Conservation (phyloP, 768 basidiomycete species). For the Agrocybe pediades region DNA sequence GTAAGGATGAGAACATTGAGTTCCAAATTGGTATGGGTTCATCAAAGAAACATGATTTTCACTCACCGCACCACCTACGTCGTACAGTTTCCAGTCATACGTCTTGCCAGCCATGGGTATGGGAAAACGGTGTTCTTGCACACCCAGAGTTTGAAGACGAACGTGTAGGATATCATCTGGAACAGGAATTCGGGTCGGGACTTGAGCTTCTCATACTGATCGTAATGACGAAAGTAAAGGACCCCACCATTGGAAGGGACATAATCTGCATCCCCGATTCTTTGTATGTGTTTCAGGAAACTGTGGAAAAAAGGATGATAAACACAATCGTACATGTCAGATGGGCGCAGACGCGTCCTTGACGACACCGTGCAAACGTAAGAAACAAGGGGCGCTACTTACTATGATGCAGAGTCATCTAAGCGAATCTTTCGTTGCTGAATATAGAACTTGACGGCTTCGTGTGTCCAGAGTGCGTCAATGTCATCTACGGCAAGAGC, state of each 20-base stretch:
- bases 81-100: slow-evolving; percentile 80
- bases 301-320: slow-evolving; percentile 34
- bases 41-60: background rate
- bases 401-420: slow-evolving; percentile 81
- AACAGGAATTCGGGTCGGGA: background rate
- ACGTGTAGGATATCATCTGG: slow-evolving; percentile 79
- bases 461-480: slow-evolving; percentile 68
- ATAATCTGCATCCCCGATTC: slow-evolving; percentile 71
- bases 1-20: slow-evolving; percentile 8
- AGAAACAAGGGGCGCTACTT: slow-evolving; percentile 27
- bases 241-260: slow-evolving; percentile 65
- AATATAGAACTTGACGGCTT: slow-evolving; percentile 59
- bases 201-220: background rate
- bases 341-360: background rate
- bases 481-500: slow-evolving; percentile 52
- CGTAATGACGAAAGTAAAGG: background rate
- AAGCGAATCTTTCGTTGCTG: slow-evolving; percentile 61
- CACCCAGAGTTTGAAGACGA: slow-evolving; percentile 78
- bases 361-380: background rate
- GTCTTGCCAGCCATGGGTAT: slow-evolving; percentile 61
- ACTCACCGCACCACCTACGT: slow-evolving; percentile 82
- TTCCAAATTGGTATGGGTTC: background rate
- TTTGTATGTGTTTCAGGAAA: slow-evolving; percentile 66
- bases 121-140: slow-evolving; percentile 75
- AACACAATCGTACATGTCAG: background rate